Evolutionary conservation across 352 stramenopile species (phyloP), one percentile per base, ranked within the genome.

Genomic region (Blastocystis sp.): DNA sequence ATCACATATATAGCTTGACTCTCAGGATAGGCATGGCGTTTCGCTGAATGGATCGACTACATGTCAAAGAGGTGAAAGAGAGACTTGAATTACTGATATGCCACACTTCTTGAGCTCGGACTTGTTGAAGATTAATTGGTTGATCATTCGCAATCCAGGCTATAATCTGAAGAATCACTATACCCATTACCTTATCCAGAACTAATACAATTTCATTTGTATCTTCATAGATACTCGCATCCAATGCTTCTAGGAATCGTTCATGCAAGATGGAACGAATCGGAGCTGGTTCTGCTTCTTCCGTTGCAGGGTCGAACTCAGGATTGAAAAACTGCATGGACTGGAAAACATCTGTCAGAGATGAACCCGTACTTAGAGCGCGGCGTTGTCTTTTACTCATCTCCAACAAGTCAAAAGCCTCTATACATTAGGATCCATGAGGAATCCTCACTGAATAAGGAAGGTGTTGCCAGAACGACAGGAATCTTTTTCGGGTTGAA

Each of bases 111-210:
- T 84, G 44, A 84, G 53, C 24, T 84, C 73, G 9, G 51, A 42
- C 33, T 84, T 84, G 53, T 84, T 84, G 24, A 84, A 64, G 51
- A 84, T 42, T 9, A 84, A 42, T 40, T 84, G 73, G 17, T 84
- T 84, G 33, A 84, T 68, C 73, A 84, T 84, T 30, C 73, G 73
- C n/a, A 84, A 57, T 22, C 73, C 73, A 33, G 73, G 73, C 73
- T 78, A 54, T 42, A 0, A 30, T 0, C 11, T 37, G 13, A 37
- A 0, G 22, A 48, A 44, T 5, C 3, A 70, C 13, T 42, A 22
- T 6, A 57, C 15, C 15, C 37, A 44, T 6, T 24, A 78, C 66
- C 37, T 84, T 84, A 30, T 84, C 73, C 3, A 84, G 73, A 6
- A 84, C 53, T n/a, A 84, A 42, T 37, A 84, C 73, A 24, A 66